A percentile compares a stretch with the other conserved stretches of the same genome.
phyloP scores from a whole-genome alignment of 768 basidiomycete species.

The Mycena venus region DNA sequence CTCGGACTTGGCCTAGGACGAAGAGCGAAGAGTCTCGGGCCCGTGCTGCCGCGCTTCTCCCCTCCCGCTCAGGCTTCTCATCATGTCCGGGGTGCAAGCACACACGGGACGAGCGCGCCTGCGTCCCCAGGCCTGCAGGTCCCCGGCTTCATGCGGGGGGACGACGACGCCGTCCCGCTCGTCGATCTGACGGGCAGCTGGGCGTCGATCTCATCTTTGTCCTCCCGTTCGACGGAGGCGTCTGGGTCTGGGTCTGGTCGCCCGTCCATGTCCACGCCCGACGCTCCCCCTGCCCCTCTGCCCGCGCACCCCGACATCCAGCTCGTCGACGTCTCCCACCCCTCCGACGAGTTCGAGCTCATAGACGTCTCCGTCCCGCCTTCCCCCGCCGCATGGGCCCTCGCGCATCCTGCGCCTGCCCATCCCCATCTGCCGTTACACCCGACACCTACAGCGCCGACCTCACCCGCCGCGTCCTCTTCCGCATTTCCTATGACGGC shows the following conservation, averaged over 20 bases:
- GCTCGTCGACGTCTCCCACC: constrained; percentile 12
- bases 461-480: neutral
- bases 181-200: constrained; percentile 1
- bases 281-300: no score
- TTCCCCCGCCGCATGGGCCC: constrained; percentile 22
- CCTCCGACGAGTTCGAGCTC: neutral
- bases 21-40: constrained; percentile 3
- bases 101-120: neutral
- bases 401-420: no score
- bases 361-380: constrained; percentile 29
- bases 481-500: neutral
- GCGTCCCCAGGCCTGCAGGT: neutral
- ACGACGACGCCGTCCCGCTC: constrained; percentile 10
- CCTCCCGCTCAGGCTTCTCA: neutral
- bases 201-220: neutral
- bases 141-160: neutral
- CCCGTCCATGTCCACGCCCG: neutral
- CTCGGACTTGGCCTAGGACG: neutral
- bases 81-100: no score
- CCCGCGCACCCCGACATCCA: neutral
- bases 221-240: neutral
- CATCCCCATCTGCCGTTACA: neutral
- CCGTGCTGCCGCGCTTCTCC: constrained; percentile 15
- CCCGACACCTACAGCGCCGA: neutral
- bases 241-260: neutral